phyloP scores from a whole-genome alignment of 441 rosid genomes.

The Oxalis stricta region DNA sequence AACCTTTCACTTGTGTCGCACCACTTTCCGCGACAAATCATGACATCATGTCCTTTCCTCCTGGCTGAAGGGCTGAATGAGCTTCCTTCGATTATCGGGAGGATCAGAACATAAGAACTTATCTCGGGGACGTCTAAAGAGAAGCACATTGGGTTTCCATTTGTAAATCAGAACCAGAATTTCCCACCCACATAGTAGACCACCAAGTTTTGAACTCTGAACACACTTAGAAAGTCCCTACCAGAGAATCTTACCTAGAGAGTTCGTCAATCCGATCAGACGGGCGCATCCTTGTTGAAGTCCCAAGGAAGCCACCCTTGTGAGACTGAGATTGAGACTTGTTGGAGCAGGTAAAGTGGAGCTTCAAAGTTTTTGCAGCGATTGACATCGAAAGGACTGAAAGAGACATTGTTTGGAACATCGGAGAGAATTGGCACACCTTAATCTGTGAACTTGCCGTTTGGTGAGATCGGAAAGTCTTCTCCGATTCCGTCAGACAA shows the following conservation, averaged over 20 bases:
- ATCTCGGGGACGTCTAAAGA: constrained; percentile 52
- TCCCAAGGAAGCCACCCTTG: constrained; percentile 56
- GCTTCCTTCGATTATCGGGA: constrained; percentile 48
- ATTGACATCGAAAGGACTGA: constrained; percentile 34
- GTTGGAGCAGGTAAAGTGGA: constrained; percentile 25
- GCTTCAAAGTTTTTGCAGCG: constrained; percentile 30
- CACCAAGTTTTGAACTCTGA: constrained; percentile 83
- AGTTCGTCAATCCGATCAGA: constrained; percentile 29
- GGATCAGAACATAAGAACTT: constrained; percentile 33
- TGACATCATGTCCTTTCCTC: constrained; percentile 43
- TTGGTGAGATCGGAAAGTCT: no score
- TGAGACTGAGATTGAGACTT: constrained; percentile 31
- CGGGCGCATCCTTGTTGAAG: constrained; percentile 24
- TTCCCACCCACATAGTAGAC: constrained; percentile 72
- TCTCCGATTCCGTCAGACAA: no score
- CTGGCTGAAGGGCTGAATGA: constrained; percentile 60
- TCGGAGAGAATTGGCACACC: constrained; percentile 38
- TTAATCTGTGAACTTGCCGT: constrained; percentile 24
- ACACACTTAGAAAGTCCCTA: constrained; percentile 42
- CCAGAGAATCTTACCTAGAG: constrained; percentile 44
- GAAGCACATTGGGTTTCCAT: constrained; percentile 65
- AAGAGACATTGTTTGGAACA: constrained; percentile 43
- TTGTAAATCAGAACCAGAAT: constrained; percentile 63
- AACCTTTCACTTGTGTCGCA: constrained; percentile 27
- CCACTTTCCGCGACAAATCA: constrained; percentile 63